Base-by-base conservation (phyloP, 106 monocot species). In the Platanthera zijinensis region DNA sequence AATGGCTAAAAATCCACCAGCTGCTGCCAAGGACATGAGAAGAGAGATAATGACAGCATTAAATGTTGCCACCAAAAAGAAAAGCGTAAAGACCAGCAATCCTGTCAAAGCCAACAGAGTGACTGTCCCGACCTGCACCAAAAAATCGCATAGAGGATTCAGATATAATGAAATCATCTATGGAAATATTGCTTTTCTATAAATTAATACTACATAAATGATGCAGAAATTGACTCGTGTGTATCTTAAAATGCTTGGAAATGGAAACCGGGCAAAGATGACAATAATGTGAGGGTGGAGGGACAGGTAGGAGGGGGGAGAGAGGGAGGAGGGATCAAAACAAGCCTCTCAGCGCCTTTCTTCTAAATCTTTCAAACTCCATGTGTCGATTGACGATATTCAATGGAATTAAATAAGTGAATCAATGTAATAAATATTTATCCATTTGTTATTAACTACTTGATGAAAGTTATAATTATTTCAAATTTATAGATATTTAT, bases 1-100 rank as follows among this genome's bases (percentile, higher is more conserved):
- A 75, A 97, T 51, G 71, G 93, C 93, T 48, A 97, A 74, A 79
- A 88, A 89, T 21, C 96, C 90, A 66, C 91, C 93, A 77, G 86
- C 89, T 74, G 89, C 93, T n/a, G 96, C 96, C 83, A 97, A 52
- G 6, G 96, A 93, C 80, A 97, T 80, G 13, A 97, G 81, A 22
- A 91, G 46, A 2, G 93, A 85, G 17, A 97, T 78, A 49, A 97
- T 79, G 51, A 91, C 56, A 15, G 97, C 89, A 82, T 94, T 97
- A 2, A 86, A 15, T 54, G 91, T 97, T 49, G 91, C 84, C 13
- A 76, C 82, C 17, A 89, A 11, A 79, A 97, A 86, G 87, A 97
- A 87, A 59, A 86, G 45, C 73, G 80, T 86, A 76, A 93, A 97
- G 28, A 88, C 78, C 77, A 86, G 66, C 18, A 89, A 74, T 25